These are phyloP conservation scores for Lactarius hengduanensis DNA, from an alignment of 768 basidiomycete genomes.

Conservation along the genomic window DNA sequence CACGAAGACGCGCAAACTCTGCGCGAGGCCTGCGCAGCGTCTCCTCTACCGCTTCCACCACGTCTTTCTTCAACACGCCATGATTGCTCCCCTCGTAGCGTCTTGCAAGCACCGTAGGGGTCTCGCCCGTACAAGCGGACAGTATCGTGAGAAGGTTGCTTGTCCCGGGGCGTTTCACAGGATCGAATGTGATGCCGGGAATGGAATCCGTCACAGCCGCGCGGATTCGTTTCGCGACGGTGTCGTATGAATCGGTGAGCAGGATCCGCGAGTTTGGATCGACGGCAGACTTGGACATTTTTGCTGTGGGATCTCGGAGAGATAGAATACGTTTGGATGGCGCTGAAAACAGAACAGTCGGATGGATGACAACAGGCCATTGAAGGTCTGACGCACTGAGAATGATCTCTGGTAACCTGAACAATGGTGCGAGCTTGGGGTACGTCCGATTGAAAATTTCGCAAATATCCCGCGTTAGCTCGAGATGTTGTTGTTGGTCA, in stretches of 20 bases:
- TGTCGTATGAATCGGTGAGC: conserved; percentile 65
- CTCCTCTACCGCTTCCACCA: conserved; percentile 70
- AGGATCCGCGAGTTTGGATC: conserved; percentile 79
- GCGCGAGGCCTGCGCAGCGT: conserved; percentile 61
- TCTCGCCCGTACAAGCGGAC: conserved; percentile 61
- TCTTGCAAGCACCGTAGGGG: conserved; percentile 45
- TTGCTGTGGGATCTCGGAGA: conserved; percentile 77
- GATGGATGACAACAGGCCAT: neutral
- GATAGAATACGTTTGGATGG: conserved; percentile 81
- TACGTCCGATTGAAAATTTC: conserved; percentile 78
- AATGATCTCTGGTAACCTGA: conserved; percentile 69
- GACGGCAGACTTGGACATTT: conserved; percentile 95
- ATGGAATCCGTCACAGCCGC: conserved; percentile 84
- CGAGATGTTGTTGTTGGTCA: conserved; percentile 93
- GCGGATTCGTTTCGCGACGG: conserved; percentile 71
- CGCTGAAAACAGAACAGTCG: conserved; percentile 44
- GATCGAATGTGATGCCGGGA: conserved; percentile 75
- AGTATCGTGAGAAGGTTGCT: conserved; percentile 81
- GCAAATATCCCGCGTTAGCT: conserved; percentile 82
- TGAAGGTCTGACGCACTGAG: conserved; percentile 54
- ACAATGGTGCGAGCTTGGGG: conserved; percentile 46
- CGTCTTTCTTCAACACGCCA: conserved; percentile 68
- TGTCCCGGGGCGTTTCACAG: conserved; percentile 73
- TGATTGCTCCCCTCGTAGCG: conserved; percentile 58
- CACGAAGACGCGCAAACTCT: conserved; percentile 64